These are phyloP conservation scores for Striga asiatica DNA, from an alignment of 257 asterid genomes.

Conservation along the genomic window DNA sequence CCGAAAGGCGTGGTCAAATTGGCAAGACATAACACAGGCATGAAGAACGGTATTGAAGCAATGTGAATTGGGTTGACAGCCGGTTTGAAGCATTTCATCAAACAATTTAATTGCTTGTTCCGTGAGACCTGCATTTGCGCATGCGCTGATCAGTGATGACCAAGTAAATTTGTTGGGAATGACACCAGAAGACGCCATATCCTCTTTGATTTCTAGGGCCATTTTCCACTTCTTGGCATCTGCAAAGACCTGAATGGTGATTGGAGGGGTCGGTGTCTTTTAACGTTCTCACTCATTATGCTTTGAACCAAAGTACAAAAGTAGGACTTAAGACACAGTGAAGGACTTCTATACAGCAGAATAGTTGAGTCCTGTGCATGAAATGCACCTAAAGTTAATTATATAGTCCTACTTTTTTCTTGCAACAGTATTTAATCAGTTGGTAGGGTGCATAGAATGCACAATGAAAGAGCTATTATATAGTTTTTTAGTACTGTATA, in stretches of 20 bases:
- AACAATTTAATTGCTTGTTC: constrained; percentile 62
- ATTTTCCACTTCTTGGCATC: constrained; percentile 83
- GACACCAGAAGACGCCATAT: constrained; percentile 67
- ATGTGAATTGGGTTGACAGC: constrained; percentile 63
- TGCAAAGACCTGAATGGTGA: constrained; percentile 79
- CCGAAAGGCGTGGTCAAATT: constrained; percentile 89
- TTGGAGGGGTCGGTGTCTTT: constrained; percentile 19
- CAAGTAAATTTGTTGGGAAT: constrained; percentile 68
- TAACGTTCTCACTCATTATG: constrained; percentile 23
- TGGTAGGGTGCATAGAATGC: not conserved
- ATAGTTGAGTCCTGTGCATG: constrained; percentile 18
- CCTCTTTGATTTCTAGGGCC: constrained; percentile 79
- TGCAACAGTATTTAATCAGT: not conserved
- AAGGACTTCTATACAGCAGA: constrained; percentile 15
- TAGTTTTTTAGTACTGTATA: too few relatives aligned
- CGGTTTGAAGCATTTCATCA: constrained; percentile 83
- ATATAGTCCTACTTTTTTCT: constrained; percentile 5
- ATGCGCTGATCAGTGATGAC: constrained; percentile 88
- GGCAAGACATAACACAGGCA: constrained; percentile 84
- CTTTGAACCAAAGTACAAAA: constrained; percentile 20
- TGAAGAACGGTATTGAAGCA: constrained; percentile 86
- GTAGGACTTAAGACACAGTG: constrained; percentile 16
- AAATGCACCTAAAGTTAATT: constrained; percentile 7
- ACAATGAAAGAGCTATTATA: not conserved
- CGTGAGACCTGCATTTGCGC: constrained; percentile 80